Base-by-base conservation (phyloP, 257 asterid species). In the Hygrophila difformis region DNA sequence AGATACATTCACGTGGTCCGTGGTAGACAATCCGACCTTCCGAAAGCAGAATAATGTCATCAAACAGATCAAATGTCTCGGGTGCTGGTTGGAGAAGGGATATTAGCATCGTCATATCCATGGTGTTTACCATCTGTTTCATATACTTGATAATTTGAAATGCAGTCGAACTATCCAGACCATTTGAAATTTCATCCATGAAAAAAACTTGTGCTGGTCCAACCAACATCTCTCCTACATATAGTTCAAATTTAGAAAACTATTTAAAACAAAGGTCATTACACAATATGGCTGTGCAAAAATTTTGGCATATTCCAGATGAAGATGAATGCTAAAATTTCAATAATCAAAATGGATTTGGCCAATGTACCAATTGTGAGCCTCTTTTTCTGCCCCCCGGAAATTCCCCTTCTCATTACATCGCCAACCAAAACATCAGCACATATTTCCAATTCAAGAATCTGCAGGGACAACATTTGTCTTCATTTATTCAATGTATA, bases 1-100 rank as follows among this genome's bases (percentile, higher is more conserved):
- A 85, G 50, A 73, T 60, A 11, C 49, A 21, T 38, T 72, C 80
- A 24, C 91, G 80, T 3, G 85, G 91, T 40, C 91, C 91, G 47
- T 79, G 91, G 49, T 76, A 79, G 38, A 76, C 78, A 10, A 79
- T 41, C 35, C 63, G 33, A 19, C 91, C 91, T 40, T 79, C 91
- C 2, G 91, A 76, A 18, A 79, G 73, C 68, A 79, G 54, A 46
- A 79, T 70, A 20, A 79, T 72, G 51, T 76, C 82, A 36, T 79
- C 89, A 55, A 79, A 79, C 8, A 72, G 75, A 39, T 72, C 81
- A 31, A 69, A 79, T 21, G 85, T 73, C 54, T 79, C 91, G 1
- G 91, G 85, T 24, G 85, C 85, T 0, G 91, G 91, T 60, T 76
- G 91, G 40, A 79, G 85, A 35, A 79, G 91, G 58, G 91, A 79